Conservation (phyloP, 257 asterid species). For the Echium plantagineum region DNA sequence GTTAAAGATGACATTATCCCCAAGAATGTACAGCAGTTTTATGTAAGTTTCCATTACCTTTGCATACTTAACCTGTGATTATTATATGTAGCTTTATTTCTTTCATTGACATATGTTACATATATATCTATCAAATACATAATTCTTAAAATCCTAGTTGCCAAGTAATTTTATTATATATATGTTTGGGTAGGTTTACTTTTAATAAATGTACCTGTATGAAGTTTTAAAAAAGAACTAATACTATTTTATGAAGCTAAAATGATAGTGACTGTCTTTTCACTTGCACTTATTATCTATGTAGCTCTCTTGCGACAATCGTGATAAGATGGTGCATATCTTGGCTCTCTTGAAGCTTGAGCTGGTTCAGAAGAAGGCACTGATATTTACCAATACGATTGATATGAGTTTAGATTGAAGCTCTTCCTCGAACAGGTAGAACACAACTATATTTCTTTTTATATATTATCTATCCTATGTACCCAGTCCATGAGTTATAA, state of each 20-base stretch:
- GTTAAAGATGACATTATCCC: constrained; percentile 81
- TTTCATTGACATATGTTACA: not conserved
- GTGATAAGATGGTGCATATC: constrained; percentile 76
- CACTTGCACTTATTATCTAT: constrained; percentile 11
- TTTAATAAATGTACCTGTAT: not conserved
- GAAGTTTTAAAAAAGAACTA: no score
- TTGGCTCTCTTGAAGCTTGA: constrained; percentile 79
- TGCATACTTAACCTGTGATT: not conserved
- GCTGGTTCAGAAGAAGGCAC: constrained; percentile 79
- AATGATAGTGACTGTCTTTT: constrained; percentile 1
- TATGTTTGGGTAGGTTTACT: no score
- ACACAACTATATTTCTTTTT: not conserved
- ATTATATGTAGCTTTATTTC: not conserved
- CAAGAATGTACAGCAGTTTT: constrained; percentile 77
- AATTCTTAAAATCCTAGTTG: not conserved
- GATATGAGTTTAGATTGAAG: constrained; percentile 84
- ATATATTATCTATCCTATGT: not conserved
- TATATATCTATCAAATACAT: not conserved
- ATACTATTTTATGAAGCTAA: not conserved
- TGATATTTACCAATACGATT: constrained; percentile 78
- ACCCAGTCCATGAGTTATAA: not conserved
- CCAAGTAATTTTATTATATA: not conserved
- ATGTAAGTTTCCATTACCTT: constrained; percentile 38
- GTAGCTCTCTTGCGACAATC: constrained; percentile 67
- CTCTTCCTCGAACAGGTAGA: constrained; percentile 89